A percentile compares a stretch with the other conserved stretches of the same genome.
These are phyloP conservation scores for Monosporascus sp. DNA, from an alignment of 2,329 filamentous ascomycete genomes.

Conservation along the genomic window DNA sequence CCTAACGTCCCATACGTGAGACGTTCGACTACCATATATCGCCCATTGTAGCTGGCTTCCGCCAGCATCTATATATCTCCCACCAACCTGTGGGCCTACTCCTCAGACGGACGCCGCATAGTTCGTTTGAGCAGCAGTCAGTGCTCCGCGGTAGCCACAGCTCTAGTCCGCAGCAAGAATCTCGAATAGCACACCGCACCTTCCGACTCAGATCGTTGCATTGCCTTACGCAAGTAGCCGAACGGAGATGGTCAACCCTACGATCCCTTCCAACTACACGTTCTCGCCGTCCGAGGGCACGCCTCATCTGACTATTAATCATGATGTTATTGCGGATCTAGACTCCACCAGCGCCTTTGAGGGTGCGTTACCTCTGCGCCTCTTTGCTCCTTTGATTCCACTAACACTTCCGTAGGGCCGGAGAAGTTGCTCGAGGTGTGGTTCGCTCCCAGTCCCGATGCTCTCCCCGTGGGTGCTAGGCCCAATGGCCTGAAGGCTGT, in stretches of 20 bases:
- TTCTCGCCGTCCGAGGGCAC: slow-evolving; percentile 78
- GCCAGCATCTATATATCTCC: slow-evolving; percentile 65
- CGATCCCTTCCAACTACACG: slow-evolving; percentile 75
- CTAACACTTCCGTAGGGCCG: slow-evolving; percentile 51
- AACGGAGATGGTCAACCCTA: slow-evolving; percentile 77
- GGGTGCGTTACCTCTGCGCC: slow-evolving; percentile 43
- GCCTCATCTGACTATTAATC: slow-evolving; percentile 93
- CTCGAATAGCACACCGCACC: slow-evolving; percentile 15
- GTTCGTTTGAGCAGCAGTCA: slow-evolving; percentile 98
- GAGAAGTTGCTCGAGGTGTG: slow-evolving; percentile 98
- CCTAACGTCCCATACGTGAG: slow-evolving; percentile 76
- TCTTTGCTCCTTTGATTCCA: slow-evolving; percentile 6
- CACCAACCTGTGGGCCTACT: slow-evolving; percentile 87
- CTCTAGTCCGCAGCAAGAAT: slow-evolving; percentile 15
- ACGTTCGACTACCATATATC: slow-evolving; percentile 44
- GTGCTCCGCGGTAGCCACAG: slow-evolving; percentile 74
- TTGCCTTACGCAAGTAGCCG: slow-evolving; percentile 15
- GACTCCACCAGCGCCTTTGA: slow-evolving; percentile 97
- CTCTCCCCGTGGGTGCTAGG: slow-evolving; percentile 64
- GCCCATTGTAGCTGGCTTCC: slow-evolving; percentile 71
- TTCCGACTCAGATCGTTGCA: slow-evolving; percentile 13
- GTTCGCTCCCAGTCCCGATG: slow-evolving; percentile 77
- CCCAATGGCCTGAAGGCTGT: slow-evolving; percentile 83
- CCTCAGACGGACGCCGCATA: slow-evolving; percentile 88
- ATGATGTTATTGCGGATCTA: slow-evolving; percentile 84